Evolutionary conservation across 768 basidiomycete species (phyloP).

Genomic region (Macrolepiota albuminosa): DNA sequence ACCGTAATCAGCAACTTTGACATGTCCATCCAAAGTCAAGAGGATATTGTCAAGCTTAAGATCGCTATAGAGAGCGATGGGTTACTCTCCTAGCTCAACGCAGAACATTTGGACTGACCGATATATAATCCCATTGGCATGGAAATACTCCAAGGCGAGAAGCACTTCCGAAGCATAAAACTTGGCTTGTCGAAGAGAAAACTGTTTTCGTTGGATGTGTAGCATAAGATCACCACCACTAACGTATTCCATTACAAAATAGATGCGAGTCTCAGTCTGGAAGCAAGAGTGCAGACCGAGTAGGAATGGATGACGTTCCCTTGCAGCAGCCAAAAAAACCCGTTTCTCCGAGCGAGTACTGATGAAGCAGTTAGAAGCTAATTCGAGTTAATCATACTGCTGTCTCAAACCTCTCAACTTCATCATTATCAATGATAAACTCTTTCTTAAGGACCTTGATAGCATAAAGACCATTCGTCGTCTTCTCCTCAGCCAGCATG

Average conservation of each 20-base stretch:
- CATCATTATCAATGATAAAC: conserved; percentile 99
- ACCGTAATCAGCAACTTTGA: conserved; percentile 99
- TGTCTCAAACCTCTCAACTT: conserved; percentile 83
- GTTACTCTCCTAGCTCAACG: neutral
- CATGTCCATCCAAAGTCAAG: conserved; percentile 93
- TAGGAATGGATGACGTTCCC: conserved; percentile 95
- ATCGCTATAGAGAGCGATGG: conserved; percentile 51
- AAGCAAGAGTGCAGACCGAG: conserved; percentile 97
- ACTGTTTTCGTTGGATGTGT: conserved; percentile 98
- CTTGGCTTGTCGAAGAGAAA: conserved; percentile 97
- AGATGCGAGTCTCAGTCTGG: conserved; percentile 98
- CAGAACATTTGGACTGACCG: conserved; percentile 48
- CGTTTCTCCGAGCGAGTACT: conserved; percentile 99
- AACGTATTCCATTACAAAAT: conserved; percentile 99
- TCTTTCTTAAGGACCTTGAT: conserved; percentile 99
- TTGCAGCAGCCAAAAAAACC: conserved; percentile 95
- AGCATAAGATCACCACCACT: conserved; percentile 99
- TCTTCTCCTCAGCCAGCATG: conserved; percentile 99
- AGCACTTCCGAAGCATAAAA: conserved; percentile 98
- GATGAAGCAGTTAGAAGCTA: conserved; percentile 11
- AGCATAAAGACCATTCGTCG: conserved; percentile 82
- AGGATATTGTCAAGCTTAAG: conserved; percentile 98
- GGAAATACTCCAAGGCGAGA: conserved; percentile 96
- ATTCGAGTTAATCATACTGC: neutral
- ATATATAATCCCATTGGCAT: conserved; percentile 98